phyloP scores from a whole-genome alignment of 768 basidiomycete genomes.

The Macrolepiota fuliginosa region DNA sequence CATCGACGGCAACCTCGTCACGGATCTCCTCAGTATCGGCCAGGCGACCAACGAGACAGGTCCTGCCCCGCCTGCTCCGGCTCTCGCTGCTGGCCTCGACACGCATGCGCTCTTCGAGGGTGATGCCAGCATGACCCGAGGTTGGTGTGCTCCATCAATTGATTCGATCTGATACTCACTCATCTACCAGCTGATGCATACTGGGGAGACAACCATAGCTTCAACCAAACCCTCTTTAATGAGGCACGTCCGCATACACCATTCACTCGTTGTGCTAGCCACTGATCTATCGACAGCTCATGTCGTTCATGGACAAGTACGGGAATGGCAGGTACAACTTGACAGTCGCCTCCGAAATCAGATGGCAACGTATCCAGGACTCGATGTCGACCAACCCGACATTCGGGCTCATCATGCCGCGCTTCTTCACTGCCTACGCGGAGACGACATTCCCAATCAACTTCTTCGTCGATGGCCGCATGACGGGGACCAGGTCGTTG shows the following conservation, averaged over 20 bases:
- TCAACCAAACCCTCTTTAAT: conserved; percentile 20
- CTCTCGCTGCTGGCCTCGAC: conserved; percentile 17
- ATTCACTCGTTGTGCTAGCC: background rate
- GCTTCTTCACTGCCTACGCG: conserved; percentile 18
- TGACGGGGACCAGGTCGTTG: conserved; percentile 8
- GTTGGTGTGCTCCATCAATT: too few species aligned
- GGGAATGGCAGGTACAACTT: conserved; percentile 20
- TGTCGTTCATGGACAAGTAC: conserved; percentile 16
- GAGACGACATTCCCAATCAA: conserved; percentile 16
- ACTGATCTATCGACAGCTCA: conserved; percentile 8
- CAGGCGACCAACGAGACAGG: conserved; percentile 16
- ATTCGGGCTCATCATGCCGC: conserved; percentile 15
- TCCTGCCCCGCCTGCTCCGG: conserved; percentile 14
- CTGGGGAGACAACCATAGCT: conserved; percentile 21
- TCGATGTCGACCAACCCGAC: conserved; percentile 19
- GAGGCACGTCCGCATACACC: conserved; percentile 6
- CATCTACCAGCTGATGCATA: conserved; percentile 9
- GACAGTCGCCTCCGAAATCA: conserved; percentile 14
- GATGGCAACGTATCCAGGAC: conserved; percentile 17
- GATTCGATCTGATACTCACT: too few species aligned
- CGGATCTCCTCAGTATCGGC: conserved; percentile 18
- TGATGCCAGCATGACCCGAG: conserved; percentile 16
- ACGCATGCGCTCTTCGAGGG: conserved; percentile 20
- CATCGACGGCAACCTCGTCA: conserved; percentile 17
- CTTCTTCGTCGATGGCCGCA: conserved; percentile 20